phyloP scores from a whole-genome alignment of 2,329 filamentous ascomycete species.

The Elsinoe necatrix region DNA sequence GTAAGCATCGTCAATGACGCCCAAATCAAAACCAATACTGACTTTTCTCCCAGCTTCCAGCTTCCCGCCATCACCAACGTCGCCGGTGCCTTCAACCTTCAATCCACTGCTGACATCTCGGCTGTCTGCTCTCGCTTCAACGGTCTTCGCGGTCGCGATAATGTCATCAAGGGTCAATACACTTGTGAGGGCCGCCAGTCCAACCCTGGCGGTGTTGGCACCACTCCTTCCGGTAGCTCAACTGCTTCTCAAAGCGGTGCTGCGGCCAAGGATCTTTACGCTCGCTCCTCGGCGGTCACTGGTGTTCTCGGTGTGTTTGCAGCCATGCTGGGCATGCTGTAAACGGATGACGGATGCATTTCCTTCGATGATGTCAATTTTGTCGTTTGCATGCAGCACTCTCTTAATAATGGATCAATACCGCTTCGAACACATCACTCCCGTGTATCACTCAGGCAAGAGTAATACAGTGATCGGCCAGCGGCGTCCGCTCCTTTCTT shows the following conservation, averaged over 20 bases:
- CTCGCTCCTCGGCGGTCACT: constrained; percentile 32
- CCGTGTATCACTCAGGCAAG: not conserved
- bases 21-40: constrained; percentile 25
- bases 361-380: constrained; percentile 8
- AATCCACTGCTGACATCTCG: constrained; percentile 37
- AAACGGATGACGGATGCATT: constrained; percentile 23
- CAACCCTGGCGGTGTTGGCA: constrained; percentile 31
- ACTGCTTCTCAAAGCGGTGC: constrained; percentile 27
- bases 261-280: constrained; percentile 35
- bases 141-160: constrained; percentile 31
- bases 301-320: constrained; percentile 40
- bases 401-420: constrained; percentile 11
- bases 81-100: constrained; percentile 44
- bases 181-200: constrained; percentile 34
- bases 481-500: not conserved
- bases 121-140: constrained; percentile 36
- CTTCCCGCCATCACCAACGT: constrained; percentile 50
- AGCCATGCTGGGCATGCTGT: constrained; percentile 40
- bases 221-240: constrained; percentile 23
- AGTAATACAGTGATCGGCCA: not conserved
- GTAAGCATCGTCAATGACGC: constrained; percentile 47
- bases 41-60: constrained; percentile 48
- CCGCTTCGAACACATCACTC: not conserved
- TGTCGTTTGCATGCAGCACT: constrained; percentile 13
- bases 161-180: constrained; percentile 38